These are phyloP conservation scores for Neurospora sp. DNA, from an alignment of 495 filamentous ascomycete genomes.

Conservation along the genomic window DNA sequence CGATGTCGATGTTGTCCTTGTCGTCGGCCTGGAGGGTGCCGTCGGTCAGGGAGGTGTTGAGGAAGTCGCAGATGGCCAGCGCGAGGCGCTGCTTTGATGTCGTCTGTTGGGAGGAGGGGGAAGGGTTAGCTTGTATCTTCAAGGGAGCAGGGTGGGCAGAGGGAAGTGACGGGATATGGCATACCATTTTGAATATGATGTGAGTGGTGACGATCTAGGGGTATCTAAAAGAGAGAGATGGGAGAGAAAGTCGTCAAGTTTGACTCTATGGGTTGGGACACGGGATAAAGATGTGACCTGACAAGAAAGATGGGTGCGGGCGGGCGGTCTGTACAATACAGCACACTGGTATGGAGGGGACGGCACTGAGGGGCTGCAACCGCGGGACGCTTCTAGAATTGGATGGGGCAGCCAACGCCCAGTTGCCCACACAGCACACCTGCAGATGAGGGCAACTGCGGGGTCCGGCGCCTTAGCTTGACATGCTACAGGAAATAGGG, in stretches of 20 bases:
- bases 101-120: conserved; percentile 15
- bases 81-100: conserved; percentile 93
- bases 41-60: conserved; percentile 73
- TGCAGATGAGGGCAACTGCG: background rate
- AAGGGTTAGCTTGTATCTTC: background rate
- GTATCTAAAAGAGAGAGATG: background rate
- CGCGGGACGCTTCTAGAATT: background rate
- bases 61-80: conserved; percentile 93
- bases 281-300: background rate
- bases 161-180: background rate
- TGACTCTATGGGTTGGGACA: background rate
- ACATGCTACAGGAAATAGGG: background rate
- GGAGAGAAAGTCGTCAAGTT: background rate
- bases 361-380: background rate
- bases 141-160: background rate
- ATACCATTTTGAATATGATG: background rate
- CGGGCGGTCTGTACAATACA: background rate
- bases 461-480: background rate
- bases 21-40: conserved; percentile 82
- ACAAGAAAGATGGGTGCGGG: background rate
- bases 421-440: background rate
- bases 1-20: conserved; percentile 83
- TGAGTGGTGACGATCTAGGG: background rate
- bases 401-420: background rate
- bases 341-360: background rate